A percentile compares a stretch with the other conserved stretches of the same genome.
Conservation (phyloP, 805 yeast genomes). For the Kuraishia borneana region DNA sequence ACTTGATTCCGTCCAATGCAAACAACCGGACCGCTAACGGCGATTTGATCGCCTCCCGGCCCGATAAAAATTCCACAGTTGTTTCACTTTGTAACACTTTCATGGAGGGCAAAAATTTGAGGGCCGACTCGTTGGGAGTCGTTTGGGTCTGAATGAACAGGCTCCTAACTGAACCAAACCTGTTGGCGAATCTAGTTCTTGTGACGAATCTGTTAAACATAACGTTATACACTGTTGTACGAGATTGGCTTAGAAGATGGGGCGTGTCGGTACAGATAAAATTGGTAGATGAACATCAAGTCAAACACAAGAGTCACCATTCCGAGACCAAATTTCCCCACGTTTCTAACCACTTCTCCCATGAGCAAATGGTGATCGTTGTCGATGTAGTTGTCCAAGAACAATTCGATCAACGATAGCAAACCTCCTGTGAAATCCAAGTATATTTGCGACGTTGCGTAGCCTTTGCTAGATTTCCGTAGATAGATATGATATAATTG, state of each 20-base stretch:
- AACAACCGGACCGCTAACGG: conserved; percentile 72
- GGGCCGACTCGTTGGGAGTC: conserved; percentile 80
- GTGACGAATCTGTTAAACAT: neutral
- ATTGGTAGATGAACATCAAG: conserved; percentile 15
- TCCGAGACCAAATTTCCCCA: conserved; percentile 32
- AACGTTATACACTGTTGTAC: no score
- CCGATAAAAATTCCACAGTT: conserved; percentile 63
- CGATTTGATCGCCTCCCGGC: conserved; percentile 64
- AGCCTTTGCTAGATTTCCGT: conserved; percentile 33
- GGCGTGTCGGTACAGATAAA: conserved; percentile 4
- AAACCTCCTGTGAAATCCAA: conserved; percentile 32
- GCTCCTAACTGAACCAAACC: neutral
- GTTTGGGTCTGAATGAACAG: conserved; percentile 72
- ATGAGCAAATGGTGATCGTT: conserved; percentile 10
- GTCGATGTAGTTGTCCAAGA: conserved; percentile 24
- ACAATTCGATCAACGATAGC: conserved; percentile 26
- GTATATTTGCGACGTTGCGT: conserved; percentile 25
- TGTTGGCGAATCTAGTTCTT: neutral
- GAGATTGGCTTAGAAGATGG: neutral
- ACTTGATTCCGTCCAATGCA: conserved; percentile 62
- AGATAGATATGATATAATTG: conserved; percentile 29
- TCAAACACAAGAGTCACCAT: conserved; percentile 22
- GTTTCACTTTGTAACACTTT: conserved; percentile 51
- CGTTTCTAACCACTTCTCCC: conserved; percentile 23
- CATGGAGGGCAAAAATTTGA: conserved; percentile 73